Base-by-base conservation (phyloP, 73 alveolate genomes). In the Tetrahymena elliotti region DNA sequence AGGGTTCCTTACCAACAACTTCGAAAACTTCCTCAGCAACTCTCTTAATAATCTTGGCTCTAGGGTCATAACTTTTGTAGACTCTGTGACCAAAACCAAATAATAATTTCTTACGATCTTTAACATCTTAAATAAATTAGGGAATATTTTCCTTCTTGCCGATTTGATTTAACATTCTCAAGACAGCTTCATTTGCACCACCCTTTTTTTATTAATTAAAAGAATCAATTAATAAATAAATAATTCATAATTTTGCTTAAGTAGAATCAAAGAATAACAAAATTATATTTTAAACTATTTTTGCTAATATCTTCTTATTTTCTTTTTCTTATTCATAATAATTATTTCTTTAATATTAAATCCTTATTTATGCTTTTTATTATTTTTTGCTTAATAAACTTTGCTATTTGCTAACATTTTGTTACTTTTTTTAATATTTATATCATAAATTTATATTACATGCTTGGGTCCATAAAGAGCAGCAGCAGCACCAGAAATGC, bases 1-100 rank as follows among this genome's bases (percentile, higher is more conserved):
- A 95, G 11, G 99, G 98, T 93, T 98, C 99, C 94, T 97, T 97
- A 31, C 99, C 99, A 38, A 97, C 97, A 31, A 98, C 84, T 33
- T 94, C 96, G 95, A 98, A 98, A 16, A 98, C 99, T 54, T 98
- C 98, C 39, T 97, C 98, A 92, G 99, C 99, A 40, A 98, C 94
- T 38, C 95, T 94, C 94, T 97, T 97, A 53, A 97, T 98, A 54
- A 97, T 97, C 36, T 52, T 97, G 15, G 99, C 99, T 94, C 99
- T 96, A 37, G 99, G 99, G 94, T 98, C 99, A 93, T 98, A 97
- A 84, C 94, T 97, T 93, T 97, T 97, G 96, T 98, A 98, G 40
- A 98, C 99, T 95, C 99, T 93, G 95, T 98, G 99, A 8, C 99
- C 99, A 96, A 98, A 98, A 22, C 99, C 99, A 98, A 97, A 97